These are phyloP conservation scores for Mucor piriformis DNA, from an alignment of 371 early-diverging fungal species.

Conservation along the genomic window DNA sequence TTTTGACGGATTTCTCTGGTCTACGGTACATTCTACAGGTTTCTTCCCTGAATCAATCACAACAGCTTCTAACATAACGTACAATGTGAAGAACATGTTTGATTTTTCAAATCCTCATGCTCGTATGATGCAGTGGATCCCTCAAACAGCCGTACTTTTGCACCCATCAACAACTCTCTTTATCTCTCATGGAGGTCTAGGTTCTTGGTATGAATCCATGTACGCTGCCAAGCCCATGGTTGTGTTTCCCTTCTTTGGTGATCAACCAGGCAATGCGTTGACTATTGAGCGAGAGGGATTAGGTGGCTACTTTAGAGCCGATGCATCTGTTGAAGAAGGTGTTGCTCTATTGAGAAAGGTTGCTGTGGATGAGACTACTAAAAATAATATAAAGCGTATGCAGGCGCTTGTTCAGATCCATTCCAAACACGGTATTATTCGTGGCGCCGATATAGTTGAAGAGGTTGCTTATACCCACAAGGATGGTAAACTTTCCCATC, in stretches of 20 bases:
- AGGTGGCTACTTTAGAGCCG: not conserved
- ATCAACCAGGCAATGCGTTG: slow-evolving; percentile 32
- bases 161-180: slow-evolving; percentile 39
- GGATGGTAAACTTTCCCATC: slow-evolving; percentile 26
- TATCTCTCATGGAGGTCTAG: slow-evolving; percentile 44
- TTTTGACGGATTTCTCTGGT: slow-evolving; percentile 31
- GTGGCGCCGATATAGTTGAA: slow-evolving; percentile 34
- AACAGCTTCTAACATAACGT: slow-evolving; percentile 1
- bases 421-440: slow-evolving; percentile 15
- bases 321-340: not conserved
- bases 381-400: slow-evolving; percentile 14
- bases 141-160: slow-evolving; percentile 16
- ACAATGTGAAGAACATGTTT: slow-evolving; percentile 7
- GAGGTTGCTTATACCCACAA: slow-evolving; percentile 22
- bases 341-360: not conserved
- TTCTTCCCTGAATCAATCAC: slow-evolving; percentile 20
- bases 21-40: slow-evolving; percentile 9
- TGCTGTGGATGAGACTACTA: not conserved
- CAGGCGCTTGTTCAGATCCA: slow-evolving; percentile 23
- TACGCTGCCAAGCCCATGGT: slow-evolving; percentile 35
- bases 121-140: not conserved
- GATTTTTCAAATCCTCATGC: not conserved
- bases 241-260: slow-evolving; percentile 46
- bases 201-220: slow-evolving; percentile 38
- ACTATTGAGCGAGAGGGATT: slow-evolving; percentile 2